Conservation (phyloP, 441 rosid species). For the Sinapis alba region DNA sequence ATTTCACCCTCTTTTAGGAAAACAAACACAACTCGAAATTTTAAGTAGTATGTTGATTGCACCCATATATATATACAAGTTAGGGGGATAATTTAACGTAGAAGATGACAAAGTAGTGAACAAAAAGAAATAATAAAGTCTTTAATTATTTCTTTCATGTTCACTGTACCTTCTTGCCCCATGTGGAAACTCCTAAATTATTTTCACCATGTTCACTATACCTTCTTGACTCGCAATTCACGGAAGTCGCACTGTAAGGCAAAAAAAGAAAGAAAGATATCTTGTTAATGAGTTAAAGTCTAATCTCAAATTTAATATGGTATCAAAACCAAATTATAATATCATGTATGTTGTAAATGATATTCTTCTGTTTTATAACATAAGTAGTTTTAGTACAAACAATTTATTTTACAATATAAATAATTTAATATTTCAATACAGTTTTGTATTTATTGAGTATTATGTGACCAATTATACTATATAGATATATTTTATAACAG, state of each 20-base stretch:
- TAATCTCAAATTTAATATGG: neutral
- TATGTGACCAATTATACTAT: no score
- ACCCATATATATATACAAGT: neutral
- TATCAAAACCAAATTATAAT: neutral
- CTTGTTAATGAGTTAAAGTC: neutral
- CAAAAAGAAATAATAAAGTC: neutral
- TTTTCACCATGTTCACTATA: neutral
- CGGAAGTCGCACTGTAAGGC: neutral
- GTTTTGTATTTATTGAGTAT: no score
- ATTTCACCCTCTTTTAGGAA: neutral
- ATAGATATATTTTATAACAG: no score
- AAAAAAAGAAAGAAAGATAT: neutral
- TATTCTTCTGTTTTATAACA: no score
- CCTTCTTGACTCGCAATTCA: neutral
- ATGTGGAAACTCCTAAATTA: neutral
- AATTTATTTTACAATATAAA: no score
- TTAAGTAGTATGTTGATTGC: neutral
- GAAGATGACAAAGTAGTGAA: neutral
- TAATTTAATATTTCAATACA: no score
- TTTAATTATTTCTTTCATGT: neutral
- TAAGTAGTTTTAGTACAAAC: no score
- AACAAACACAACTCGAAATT: neutral
- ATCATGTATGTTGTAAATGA: neutral
- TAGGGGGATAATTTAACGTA: neutral
- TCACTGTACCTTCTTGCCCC: neutral